Evolutionary conservation across 1,284 basidiomycete genomes (phyloP).

Genomic region (Sphaerobolus stellatus): DNA sequence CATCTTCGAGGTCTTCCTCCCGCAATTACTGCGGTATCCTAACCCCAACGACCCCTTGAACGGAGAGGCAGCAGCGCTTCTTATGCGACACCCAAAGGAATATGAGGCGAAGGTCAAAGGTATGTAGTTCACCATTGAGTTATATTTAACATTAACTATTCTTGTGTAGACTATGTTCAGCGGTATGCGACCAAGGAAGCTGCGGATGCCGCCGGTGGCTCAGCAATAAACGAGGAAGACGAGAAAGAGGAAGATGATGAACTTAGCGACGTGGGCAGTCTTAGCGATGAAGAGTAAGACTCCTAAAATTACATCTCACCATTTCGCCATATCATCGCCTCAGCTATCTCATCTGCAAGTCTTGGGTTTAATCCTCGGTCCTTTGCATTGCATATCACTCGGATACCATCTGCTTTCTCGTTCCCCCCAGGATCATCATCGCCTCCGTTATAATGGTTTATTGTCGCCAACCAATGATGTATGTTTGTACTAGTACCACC

Average conservation of each 20-base stretch:
- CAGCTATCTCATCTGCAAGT: too few species aligned
- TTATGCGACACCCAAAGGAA: constrained; percentile 96
- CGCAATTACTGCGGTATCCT: constrained; percentile 94
- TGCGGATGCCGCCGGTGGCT: constrained; percentile 59
- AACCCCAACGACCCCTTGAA: constrained; percentile 98
- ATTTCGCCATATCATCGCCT: constrained; percentile 10
- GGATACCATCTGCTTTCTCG: constrained; percentile 6
- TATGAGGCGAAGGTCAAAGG: constrained; percentile 93
- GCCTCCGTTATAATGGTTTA: too few species aligned
- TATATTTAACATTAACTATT: background rate
- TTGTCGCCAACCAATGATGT: too few species aligned
- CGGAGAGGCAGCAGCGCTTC: constrained; percentile 93
- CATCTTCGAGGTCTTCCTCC: constrained; percentile 98
- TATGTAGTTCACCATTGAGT: constrained; percentile 30
- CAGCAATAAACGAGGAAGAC: constrained; percentile 64
- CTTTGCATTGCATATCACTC: constrained; percentile 7
- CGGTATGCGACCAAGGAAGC: constrained; percentile 82
- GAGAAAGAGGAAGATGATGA: constrained; percentile 67
- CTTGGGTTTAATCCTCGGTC: constrained; percentile 5
- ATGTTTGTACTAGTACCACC: too few species aligned
- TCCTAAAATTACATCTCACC: constrained; percentile 24
- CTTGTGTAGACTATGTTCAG: constrained; percentile 74
- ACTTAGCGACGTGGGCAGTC: constrained; percentile 91
- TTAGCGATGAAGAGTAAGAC: constrained; percentile 70
- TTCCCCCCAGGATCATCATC: too few species aligned